These are phyloP conservation scores for Lodderomyces metapsilosis DNA, from an alignment of 1,139 yeast genomes.

Conservation along the genomic window DNA sequence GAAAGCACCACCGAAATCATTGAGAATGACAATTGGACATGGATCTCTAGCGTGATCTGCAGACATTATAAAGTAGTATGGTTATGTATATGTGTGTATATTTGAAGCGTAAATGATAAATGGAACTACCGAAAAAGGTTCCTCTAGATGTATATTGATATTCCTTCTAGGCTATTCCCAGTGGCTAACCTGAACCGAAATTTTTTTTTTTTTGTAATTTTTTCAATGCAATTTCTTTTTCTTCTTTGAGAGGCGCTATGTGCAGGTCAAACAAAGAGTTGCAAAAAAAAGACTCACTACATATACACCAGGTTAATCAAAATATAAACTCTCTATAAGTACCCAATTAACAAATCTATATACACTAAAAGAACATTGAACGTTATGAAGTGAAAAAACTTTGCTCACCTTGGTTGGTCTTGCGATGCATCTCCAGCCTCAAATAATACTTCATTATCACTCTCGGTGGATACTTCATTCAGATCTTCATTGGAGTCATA, in stretches of 20 bases:
- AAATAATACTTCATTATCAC: slow-evolving; percentile 12
- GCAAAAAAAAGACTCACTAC: not conserved
- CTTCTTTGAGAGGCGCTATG: not conserved
- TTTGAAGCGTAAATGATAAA: no score
- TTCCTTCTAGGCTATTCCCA: not conserved
- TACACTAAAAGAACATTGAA: no score
- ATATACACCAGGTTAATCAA: not conserved
- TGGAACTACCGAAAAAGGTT: not conserved
- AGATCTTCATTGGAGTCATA: not conserved
- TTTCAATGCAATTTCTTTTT: not conserved
- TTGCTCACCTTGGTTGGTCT: slow-evolving; percentile 3
- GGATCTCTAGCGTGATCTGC: slow-evolving; percentile 99
- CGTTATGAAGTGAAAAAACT: no score
- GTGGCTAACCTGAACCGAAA: not conserved
- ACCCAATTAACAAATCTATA: not conserved
- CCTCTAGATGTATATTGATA: not conserved
- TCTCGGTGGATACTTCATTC: slow-evolving; percentile 10
- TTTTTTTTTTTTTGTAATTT: slow-evolving; percentile 1
- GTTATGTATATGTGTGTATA: no score
- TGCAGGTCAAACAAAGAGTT: not conserved
- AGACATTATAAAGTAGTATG: slow-evolving; percentile 46
- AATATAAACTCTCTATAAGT: not conserved
- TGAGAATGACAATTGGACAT: slow-evolving; percentile 92
- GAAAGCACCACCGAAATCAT: slow-evolving; percentile 98
- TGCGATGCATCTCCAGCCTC: slow-evolving; percentile 9